Conservation (phyloP, 768 basidiomycete species). For the Cantharellus anzutake region DNA sequence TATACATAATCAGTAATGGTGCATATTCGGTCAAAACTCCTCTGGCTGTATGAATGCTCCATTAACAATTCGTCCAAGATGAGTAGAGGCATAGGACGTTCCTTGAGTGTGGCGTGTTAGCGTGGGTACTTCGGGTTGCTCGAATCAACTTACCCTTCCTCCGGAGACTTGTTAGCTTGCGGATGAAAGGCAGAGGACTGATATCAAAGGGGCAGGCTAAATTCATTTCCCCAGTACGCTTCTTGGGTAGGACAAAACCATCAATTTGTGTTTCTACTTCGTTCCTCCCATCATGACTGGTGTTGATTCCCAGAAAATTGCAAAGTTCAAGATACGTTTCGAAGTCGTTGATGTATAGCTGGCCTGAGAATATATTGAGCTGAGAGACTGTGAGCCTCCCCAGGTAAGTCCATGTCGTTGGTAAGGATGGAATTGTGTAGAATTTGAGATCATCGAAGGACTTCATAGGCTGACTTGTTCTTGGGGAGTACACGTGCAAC, state of each 20-base stretch:
- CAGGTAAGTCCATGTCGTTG: not conserved
- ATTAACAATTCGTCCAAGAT: not conserved
- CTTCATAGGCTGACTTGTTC: not conserved
- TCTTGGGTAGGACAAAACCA: no score
- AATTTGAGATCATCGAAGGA: conserved; percentile 20
- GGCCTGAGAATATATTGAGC: not conserved
- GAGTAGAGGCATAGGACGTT: not conserved
- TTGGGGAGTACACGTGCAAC: not conserved
- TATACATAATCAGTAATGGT: no score
- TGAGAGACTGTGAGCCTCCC: not conserved
- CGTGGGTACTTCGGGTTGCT: not conserved
- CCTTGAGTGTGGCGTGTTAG: not conserved
- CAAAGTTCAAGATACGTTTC: not conserved
- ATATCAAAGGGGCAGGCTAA: no score
- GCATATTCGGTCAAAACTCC: no score
- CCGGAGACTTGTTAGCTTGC: not conserved
- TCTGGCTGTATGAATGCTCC: no score
- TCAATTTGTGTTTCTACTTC: no score
- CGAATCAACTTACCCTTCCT: not conserved
- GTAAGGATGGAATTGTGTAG: conserved; percentile 12
- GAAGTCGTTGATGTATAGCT: not conserved
- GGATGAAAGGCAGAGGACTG: no score
- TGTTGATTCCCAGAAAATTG: not conserved
- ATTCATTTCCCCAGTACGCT: no score
- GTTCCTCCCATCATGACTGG: no score